Evolutionary conservation across 192 early-diverging fungal species (phyloP).

Genomic region (Entomortierella parvispora): DNA sequence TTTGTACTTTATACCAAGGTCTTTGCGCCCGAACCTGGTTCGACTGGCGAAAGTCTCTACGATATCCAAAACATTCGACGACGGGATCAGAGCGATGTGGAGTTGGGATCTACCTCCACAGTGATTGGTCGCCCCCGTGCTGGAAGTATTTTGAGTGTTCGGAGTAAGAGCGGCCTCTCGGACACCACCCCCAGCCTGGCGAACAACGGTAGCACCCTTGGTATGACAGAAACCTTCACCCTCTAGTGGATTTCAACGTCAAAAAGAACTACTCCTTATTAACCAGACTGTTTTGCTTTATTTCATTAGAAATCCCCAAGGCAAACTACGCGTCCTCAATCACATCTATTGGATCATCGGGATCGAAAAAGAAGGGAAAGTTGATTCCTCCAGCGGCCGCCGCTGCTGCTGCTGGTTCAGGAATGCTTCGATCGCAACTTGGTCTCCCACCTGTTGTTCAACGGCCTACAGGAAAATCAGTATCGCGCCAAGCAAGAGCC

Average conservation of each 20-base stretch:
- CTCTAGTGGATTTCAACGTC: too few relatives aligned
- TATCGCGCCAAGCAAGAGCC: constrained; percentile 52
- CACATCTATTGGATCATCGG: constrained; percentile 38
- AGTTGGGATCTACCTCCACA: constrained; percentile 4
- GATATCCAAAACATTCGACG: constrained; percentile 32
- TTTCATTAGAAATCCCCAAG: constrained; percentile 38
- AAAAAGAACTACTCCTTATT: too few relatives aligned
- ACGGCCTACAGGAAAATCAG: constrained; percentile 40
- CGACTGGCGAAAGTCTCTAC: constrained; percentile 31
- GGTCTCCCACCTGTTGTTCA: constrained; percentile 18
- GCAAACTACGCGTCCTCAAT: constrained; percentile 43
- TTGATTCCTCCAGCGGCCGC: constrained; percentile 40
- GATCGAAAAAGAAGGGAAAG: constrained; percentile 15
- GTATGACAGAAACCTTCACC: too few relatives aligned
- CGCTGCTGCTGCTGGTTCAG: constrained; percentile 36
- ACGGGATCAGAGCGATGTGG: constrained; percentile 15
- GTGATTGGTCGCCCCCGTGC: constrained; percentile 25
- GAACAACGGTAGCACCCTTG: constrained; percentile 21
- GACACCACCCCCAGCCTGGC: constrained; percentile 13
- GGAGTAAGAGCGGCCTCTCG: constrained; percentile 18
- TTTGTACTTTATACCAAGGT: constrained; percentile 71
- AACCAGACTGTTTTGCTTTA: not conserved
- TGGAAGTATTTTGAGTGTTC: constrained; percentile 25
- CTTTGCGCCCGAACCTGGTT: constrained; percentile 35
- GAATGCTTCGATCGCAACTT: constrained; percentile 22